phyloP scores from a whole-genome alignment of 2,329 filamentous ascomycete species.

The Coleophoma cylindrospora region DNA sequence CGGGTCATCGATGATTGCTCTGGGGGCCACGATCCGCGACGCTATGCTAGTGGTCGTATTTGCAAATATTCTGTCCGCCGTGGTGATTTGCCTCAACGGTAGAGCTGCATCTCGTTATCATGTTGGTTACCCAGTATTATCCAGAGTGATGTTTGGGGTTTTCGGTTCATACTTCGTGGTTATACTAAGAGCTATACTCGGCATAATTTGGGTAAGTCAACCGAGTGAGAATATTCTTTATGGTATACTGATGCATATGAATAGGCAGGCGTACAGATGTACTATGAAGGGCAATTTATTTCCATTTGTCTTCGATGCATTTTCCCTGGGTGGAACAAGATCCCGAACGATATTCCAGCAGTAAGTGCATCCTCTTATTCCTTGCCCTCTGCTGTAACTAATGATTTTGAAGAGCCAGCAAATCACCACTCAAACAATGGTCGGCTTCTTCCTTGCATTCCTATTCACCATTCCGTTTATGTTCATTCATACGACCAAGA shows the following conservation, averaged over 20 bases:
- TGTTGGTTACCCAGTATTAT: neutral
- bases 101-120: neutral
- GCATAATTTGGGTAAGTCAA: neutral
- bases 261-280: neutral
- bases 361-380: neutral
- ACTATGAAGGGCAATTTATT: neutral
- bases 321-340: neutral
- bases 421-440: neutral
- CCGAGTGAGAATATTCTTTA: no score
- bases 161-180: neutral
- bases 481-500: neutral
- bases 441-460: neutral
- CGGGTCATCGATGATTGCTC: neutral
- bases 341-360: neutral
- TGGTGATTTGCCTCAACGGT: neutral
- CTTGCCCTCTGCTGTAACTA: neutral
- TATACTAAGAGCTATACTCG: neutral
- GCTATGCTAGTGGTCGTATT: neutral
- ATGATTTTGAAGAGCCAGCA: neutral
- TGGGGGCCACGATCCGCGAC: neutral
- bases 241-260: neutral
- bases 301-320: neutral
- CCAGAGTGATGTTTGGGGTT: neutral
- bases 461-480: neutral
- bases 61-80: neutral